phyloP scores from a whole-genome alignment of 1,139 yeast species.

The Lodderomyces oxycetoniae region DNA sequence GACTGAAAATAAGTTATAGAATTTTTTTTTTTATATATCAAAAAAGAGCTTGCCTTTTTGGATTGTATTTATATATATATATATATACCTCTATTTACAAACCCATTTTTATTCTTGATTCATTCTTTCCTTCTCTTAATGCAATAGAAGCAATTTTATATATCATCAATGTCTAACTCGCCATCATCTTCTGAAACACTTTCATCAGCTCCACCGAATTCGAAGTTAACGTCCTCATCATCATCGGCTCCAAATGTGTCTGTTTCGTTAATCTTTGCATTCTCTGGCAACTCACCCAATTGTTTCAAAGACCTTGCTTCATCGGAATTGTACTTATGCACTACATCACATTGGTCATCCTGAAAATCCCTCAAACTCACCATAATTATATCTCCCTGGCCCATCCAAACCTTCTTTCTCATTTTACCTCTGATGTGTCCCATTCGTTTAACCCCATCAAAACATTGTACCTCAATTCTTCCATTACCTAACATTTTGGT shows the following conservation, averaged over 20 bases:
- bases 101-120: conserved; percentile 1
- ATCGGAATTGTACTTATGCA: conserved; percentile 93
- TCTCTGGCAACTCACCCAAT: conserved; percentile 94
- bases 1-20: too few relatives aligned
- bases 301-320: conserved; percentile 96
- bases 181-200: conserved; percentile 62
- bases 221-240: conserved; percentile 97
- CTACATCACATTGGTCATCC: conserved; percentile 97
- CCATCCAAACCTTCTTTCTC: conserved; percentile 99
- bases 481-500: conserved; percentile 98
- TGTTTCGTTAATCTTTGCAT: conserved; percentile 95
- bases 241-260: conserved; percentile 96
- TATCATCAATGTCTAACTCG: conserved; percentile 83
- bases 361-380: conserved; percentile 97
- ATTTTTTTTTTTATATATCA: too few relatives aligned
- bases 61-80: too few relatives aligned
- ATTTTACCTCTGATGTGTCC: conserved; percentile 98
- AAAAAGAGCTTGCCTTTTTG: too few relatives aligned
- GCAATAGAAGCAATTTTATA: conserved; percentile 33
- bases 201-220: conserved; percentile 92
- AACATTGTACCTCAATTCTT: conserved; percentile 90
- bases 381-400: conserved; percentile 95
- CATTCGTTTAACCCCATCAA: conserved; percentile 89
- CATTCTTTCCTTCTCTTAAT: conserved; percentile 1
- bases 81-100: too few relatives aligned